Evolutionary conservation across 2,329 filamentous ascomycete genomes (phyloP), one percentile per base, ranked within the genome.

Genomic region (Dactylonectria macrodidyma): DNA sequence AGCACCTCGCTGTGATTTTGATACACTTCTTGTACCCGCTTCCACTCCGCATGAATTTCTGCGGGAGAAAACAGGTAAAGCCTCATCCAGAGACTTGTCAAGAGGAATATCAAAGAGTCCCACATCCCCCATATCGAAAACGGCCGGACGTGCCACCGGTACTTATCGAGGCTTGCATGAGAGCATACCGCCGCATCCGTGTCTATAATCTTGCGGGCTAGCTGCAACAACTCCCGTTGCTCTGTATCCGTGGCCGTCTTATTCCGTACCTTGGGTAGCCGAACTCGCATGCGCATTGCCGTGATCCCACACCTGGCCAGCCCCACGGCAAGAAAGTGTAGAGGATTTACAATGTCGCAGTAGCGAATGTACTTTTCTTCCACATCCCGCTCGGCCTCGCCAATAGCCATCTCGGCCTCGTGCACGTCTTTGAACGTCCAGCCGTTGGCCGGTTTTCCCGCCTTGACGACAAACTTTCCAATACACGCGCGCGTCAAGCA

Each of bases 341-440:
- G 62, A 0, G 82, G 82, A 19, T 81, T 77, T 12, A 81, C 67
- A 2, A 83, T 76, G 59, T 86, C 83, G 71, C 82, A 84, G 68
- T 84, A 84, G 4, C 83, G 78, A 10, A 85, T 74, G 59, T 80
- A 85, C 9, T 80, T 83, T 41, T 78, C 75, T 60, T 85, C 83
- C 24, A 85, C 72, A 5, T 73, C 74, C 2, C 73, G 73, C 63
- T 87, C 84, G 6, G 86, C 79, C 44, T 82, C 80, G 33, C 78
- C 71, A n/a, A 80, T 74, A 14, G 84, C 78, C 22, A 52, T 36
- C 8, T 78, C 76, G 0, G 79, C 77, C 24, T 77, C 78, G 16
- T 80, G 73, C 1, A 74, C 41, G 2, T 78, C 71, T n/a, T 62
- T 62, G 19, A 63, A 59, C 4, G 58, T 34, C 19, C 3, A 22